Percentiles rank a stretch among this genome's conserved stretches.
These are phyloP conservation scores for Cytospora paraplurivora DNA, from an alignment of 2,329 filamentous ascomycete genomes.

Conservation along the genomic window DNA sequence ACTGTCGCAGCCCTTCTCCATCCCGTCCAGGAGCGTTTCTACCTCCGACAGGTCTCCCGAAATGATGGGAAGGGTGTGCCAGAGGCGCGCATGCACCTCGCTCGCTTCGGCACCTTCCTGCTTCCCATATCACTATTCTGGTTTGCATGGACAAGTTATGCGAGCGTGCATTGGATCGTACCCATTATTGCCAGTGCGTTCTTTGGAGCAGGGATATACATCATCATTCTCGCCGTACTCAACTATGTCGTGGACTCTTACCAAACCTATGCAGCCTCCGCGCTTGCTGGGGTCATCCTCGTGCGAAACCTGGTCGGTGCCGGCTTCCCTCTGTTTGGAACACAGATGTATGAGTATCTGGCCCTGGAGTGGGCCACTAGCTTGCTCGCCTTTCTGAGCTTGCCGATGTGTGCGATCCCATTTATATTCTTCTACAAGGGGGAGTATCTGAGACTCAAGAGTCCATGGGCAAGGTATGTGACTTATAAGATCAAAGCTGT, in stretches of 20 bases:
- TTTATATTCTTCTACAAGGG: conserved; percentile 57
- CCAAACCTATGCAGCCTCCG: conserved; percentile 11
- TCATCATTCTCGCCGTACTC: conserved; percentile 22
- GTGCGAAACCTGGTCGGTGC: conserved; percentile 57
- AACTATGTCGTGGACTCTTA: conserved; percentile 24
- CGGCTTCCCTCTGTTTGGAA: conserved; percentile 62
- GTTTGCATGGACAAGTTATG: conserved; percentile 69
- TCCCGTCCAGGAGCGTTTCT: conserved; percentile 18
- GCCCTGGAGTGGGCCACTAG: conserved; percentile 52
- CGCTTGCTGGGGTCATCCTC: conserved; percentile 41
- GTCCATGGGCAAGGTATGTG: conserved; percentile 36
- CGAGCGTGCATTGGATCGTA: conserved; percentile 59
- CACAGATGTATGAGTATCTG: conserved; percentile 53
- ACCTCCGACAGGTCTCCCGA: conserved; percentile 14
- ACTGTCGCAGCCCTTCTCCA: conserved; percentile 9
- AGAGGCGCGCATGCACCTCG: conserved; percentile 20
- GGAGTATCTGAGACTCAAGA: conserved; percentile 42
- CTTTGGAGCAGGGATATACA: conserved; percentile 42
- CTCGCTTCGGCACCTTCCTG: conserved; percentile 42
- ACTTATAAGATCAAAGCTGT: rapidly evolving
- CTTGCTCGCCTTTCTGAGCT: conserved; percentile 50
- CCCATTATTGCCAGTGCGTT: conserved; percentile 57
- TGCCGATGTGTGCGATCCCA: conserved; percentile 52
- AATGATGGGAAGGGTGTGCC: conserved; percentile 24
- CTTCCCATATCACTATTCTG: conserved; percentile 69